These are phyloP conservation scores for Chaetomium sp. DNA, from an alignment of 2,329 filamentous ascomycete genomes.

Conservation along the genomic window DNA sequence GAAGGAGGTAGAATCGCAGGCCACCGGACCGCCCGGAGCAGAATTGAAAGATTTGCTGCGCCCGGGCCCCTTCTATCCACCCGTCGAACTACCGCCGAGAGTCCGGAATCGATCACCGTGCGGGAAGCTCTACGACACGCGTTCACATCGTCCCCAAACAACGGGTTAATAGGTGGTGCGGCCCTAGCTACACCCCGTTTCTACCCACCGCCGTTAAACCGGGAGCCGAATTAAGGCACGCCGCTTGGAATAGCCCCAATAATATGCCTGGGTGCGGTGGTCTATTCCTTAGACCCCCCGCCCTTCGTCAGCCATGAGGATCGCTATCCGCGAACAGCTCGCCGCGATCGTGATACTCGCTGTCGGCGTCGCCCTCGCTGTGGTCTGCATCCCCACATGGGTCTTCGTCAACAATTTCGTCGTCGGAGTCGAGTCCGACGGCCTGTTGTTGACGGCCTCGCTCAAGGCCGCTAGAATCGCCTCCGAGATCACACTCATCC, in stretches of 20 bases:
- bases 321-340: slow-evolving; percentile 84
- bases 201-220: no score
- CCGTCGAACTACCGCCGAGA: no score
- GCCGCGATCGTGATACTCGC: slow-evolving; percentile 70
- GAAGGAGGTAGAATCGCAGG: no score
- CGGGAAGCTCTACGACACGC: no score
- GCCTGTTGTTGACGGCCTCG: slow-evolving; percentile 71
- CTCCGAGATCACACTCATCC: slow-evolving; percentile 70
- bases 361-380: slow-evolving; percentile 66
- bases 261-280: slow-evolving; percentile 16
- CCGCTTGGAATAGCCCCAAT: neutral
- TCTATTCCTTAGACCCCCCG: slow-evolving; percentile 7
- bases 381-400: slow-evolving; percentile 73
- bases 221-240: no score
- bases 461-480: slow-evolving; percentile 79
- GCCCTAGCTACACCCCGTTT: no score
- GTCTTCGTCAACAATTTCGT: slow-evolving; percentile 52
- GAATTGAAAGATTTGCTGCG: no score
- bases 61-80: no score
- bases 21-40: no score
- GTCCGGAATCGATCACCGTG: no score
- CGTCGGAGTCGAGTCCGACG: slow-evolving; percentile 46
- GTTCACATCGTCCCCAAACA: no score
- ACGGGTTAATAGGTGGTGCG: no score
- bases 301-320: slow-evolving; percentile 54